Evolutionary conservation across 257 asterid genomes (phyloP), one percentile per base, ranked within the genome.

Genomic region (Petunia secreta): DNA sequence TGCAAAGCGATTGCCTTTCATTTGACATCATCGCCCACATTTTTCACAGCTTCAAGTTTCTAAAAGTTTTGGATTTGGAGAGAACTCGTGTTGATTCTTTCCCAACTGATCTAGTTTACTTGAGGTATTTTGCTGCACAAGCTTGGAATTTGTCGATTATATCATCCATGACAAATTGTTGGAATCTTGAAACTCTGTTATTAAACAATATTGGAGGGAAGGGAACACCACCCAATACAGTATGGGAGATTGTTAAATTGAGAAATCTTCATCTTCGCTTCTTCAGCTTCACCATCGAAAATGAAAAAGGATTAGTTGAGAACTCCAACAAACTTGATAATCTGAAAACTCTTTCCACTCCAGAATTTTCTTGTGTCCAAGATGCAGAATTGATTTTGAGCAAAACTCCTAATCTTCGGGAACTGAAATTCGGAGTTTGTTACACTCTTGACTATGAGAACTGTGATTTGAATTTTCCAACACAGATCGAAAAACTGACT

Each of bases 1-100:
- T 25, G 13, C 66, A 4, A 25, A 25, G 25, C 1, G 2, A 16
- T 39, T 0, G 4, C 46, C 50, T 25, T 25, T 25, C 25, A 25
- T 25, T 43, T 63, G 50, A 34, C 40, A 1, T 62, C 25, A 25
- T 25, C 6, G n/a, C 73, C 52, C 69, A 13, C 80, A 44, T 37
- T 75, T 52, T 68, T 41, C 43, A 15, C 63, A 53, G 9, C 38
- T 79, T 48, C 40, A 77, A 60, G 63, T 75, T 79, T 10, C 60
- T 84, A 0, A 62, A 59, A 46, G 87, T 81, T 53, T 81, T 81
- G 75, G 67, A 81, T 60, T 54, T 84, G 11, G 52, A 37, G 7
- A 10, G 25, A 10, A 9, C 39, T 11, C 13, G 10, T 2, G 52
- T 40, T 5, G 41, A 8, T 2, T 40, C 25, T 15, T 41, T 25